Conservation (phyloP, 768 basidiomycete species). For the Suillus placidus region DNA sequence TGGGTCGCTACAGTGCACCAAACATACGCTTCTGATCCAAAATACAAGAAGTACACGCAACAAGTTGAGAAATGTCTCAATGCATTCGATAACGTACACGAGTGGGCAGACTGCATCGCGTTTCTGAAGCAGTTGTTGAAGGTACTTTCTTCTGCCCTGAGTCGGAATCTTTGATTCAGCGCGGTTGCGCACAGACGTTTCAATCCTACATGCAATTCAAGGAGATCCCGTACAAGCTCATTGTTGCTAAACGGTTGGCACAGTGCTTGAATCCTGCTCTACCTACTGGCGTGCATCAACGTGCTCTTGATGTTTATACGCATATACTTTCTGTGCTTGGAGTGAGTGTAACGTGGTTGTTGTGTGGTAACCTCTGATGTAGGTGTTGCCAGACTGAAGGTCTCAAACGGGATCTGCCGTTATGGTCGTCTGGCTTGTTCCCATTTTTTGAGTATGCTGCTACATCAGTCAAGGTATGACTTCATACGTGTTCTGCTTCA, state of each 20-base stretch:
- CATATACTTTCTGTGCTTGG: conserved; percentile 92
- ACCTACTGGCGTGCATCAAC: conserved; percentile 95
- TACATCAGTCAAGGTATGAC: conserved; percentile 89
- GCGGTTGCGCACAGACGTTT: conserved; percentile 63
- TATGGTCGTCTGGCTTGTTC: conserved; percentile 96
- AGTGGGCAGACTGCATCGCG: conserved; percentile 99
- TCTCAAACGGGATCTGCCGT: conserved; percentile 77
- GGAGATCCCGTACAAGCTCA: conserved; percentile 92
- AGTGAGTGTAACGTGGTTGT: conserved; percentile 48
- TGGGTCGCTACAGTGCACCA: conserved; percentile 52
- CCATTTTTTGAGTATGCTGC: conserved; percentile 99
- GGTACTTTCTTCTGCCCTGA: conserved; percentile 43
- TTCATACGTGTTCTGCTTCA: conserved; percentile 11
- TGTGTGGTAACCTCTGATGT: conserved; percentile 13
- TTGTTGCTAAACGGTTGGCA: conserved; percentile 91
- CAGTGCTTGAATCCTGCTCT: conserved; percentile 98
- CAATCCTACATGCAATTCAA: conserved; percentile 94
- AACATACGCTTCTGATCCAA: conserved; percentile 76
- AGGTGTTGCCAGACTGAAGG: conserved; percentile 69
- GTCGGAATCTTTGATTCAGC: background rate
- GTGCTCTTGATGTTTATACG: conserved; percentile 92
- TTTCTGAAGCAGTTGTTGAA: conserved; percentile 94
- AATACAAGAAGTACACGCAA: conserved; percentile 90
- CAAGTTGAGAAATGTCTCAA: conserved; percentile 92
- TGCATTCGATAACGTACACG: conserved; percentile 93